Evolutionary conservation across 2,329 filamentous ascomycete genomes (phyloP).

Genomic region (Venturiaceae sp.): DNA sequence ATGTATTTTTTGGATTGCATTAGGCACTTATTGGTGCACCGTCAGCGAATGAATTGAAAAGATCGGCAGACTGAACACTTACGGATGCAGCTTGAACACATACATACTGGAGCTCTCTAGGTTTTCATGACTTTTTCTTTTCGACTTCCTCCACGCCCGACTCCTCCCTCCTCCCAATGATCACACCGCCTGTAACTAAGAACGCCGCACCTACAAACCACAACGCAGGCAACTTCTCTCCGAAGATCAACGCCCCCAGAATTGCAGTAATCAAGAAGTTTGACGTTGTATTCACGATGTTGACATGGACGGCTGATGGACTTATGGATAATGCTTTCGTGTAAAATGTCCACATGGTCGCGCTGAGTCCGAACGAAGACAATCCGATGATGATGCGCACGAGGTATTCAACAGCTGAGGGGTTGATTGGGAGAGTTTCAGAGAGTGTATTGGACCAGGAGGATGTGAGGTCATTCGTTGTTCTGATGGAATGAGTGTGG

Average conservation of each 20-base stretch:
- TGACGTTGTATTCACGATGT: conserved; percentile 71
- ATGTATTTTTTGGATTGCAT: background rate
- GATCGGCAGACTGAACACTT: too few species aligned
- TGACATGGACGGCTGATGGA: conserved; percentile 67
- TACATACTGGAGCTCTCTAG: too few species aligned
- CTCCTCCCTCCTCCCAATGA: conserved; percentile 63
- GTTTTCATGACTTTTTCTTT: conserved; percentile 10
- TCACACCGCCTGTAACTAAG: conserved; percentile 66
- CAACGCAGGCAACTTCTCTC: conserved; percentile 58
- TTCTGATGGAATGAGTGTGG: conserved; percentile 28
- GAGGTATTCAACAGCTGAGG: conserved; percentile 37
- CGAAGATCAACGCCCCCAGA: conserved; percentile 60
- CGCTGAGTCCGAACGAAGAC: conserved; percentile 67
- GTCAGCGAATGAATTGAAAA: too few species aligned
- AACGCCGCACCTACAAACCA: conserved; percentile 70
- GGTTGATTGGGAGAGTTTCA: conserved; percentile 36
- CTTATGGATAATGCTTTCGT: conserved; percentile 67
- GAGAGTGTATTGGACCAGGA: conserved; percentile 41
- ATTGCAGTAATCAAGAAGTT: conserved; percentile 75
- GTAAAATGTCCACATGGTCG: conserved; percentile 77
- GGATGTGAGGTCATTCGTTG: conserved; percentile 50
- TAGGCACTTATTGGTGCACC: background rate
- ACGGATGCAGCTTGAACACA: too few species aligned
- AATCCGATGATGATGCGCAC: conserved; percentile 58
- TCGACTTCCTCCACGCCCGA: conserved; percentile 19